phyloP scores from a whole-genome alignment of 2,329 filamentous ascomycete species.

The Fusarium siculi region DNA sequence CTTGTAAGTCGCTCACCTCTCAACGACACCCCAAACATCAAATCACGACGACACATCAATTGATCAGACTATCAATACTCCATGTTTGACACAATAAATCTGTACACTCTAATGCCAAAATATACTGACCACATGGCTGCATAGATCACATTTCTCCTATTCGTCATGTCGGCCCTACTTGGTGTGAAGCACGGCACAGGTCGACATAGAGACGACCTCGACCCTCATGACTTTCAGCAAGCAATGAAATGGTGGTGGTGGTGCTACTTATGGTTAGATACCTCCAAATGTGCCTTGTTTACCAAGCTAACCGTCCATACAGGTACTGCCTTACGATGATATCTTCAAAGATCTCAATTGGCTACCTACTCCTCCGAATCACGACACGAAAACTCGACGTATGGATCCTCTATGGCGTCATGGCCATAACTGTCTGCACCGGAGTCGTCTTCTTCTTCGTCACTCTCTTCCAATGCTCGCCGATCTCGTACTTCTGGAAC shows the following conservation, averaged over 20 bases:
- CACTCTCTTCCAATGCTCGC: slow-evolving; percentile 54
- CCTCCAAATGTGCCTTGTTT: no score
- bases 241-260: slow-evolving; percentile 55
- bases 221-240: slow-evolving; percentile 32
- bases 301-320: neutral
- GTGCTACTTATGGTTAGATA: slow-evolving; percentile 46
- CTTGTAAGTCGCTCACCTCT: slow-evolving; percentile 37
- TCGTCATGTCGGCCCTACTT: slow-evolving; percentile 47
- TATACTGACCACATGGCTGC: neutral
- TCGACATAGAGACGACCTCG: slow-evolving; percentile 49
- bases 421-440: slow-evolving; percentile 50
- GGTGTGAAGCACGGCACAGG: slow-evolving; percentile 56
- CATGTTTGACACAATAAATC: neutral
- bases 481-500: slow-evolving; percentile 56
- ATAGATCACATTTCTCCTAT: slow-evolving; percentile 52
- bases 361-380: slow-evolving; percentile 55
- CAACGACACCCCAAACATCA: neutral
- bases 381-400: slow-evolving; percentile 48
- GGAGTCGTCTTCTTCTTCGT: slow-evolving; percentile 56
- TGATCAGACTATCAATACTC: neutral
- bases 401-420: slow-evolving; percentile 51
- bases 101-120: neutral
- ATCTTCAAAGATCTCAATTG: slow-evolving; percentile 55
- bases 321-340: slow-evolving; percentile 52
- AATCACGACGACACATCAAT: neutral